Evolutionary conservation across 1,284 basidiomycete species (phyloP), one percentile per base, ranked within the genome.

Genomic region (Leccinum colubrinum): DNA sequence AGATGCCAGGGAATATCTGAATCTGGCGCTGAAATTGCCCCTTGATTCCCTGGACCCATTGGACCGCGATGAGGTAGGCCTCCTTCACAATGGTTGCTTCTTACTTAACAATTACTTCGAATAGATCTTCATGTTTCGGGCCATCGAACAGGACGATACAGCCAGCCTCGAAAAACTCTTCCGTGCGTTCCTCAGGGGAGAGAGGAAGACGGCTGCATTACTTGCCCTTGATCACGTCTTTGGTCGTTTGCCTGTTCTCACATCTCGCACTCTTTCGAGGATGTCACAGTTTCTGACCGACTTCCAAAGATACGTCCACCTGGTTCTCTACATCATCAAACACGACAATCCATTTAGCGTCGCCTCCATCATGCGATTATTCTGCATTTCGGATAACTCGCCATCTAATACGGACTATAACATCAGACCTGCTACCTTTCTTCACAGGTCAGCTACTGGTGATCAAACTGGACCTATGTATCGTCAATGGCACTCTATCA

Each of bases 241-340:
- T 17, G 43, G 50, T 46, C 64, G 6, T n/a, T 22, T 66, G 1
- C 66, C 68, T 1, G 41, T 9, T 1, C 59, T 73, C 14, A 57
- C 50, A 54, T 56, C 67, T 1, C 55, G 55, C 9, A 59, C 15
- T 61, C 55, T 66, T 25, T 25, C 25, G 25, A 25, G 25, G 11
- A 67, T 80, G 50, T 67, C 68, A 9, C 37, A 9, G 0, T 71
- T 72, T 12, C 69, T 84, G 22, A 55, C 65, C 2, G 63, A 69
- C 17, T 83, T 83, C 62, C 62, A 70, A 3, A 43, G 62, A 1
- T 85, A 83, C 48, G 66, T 66, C 5, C 69, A 67, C 43, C 69
- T 80, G 14, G 4, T 43, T 43, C 66, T 85, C 6, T 63, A 71
- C 1, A 41, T 79, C 53, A 68, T 70, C 6, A 65, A 63, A 14